A percentile compares a stretch with the other conserved stretches of the same genome.
Conservation (phyloP, 345 rosid genomes). For the Eucalyptus globulus region DNA sequence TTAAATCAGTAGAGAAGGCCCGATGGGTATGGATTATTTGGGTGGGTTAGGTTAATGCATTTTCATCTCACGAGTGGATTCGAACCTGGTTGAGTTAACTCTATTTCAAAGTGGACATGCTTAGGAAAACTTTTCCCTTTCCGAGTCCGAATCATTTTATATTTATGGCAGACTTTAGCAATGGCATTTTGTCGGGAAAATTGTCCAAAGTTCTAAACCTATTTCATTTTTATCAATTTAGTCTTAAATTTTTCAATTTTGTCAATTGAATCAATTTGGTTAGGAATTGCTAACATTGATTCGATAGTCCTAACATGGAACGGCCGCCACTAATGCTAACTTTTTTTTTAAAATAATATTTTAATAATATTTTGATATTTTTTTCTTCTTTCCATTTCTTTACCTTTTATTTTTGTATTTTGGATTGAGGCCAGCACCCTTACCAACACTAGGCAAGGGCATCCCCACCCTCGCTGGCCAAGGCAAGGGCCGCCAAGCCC, state of each 20-base stretch:
- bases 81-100: not conserved
- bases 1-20: not conserved
- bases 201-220: not conserved
- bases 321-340: accelerated
- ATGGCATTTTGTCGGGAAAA: not conserved
- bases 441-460: not conserved
- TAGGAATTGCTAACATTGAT: not conserved
- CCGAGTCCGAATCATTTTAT: too few species aligned
- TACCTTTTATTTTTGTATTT: not conserved
- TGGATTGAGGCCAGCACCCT: not conserved
- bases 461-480: not conserved
- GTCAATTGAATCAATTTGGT: too few species aligned
- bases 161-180: not conserved
- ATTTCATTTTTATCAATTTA: not conserved
- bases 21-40: not conserved
- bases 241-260: too few species aligned
- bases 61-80: not conserved
- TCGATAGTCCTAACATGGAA: accelerated
- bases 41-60: not conserved
- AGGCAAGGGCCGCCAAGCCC: not conserved
- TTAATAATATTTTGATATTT: too few species aligned
- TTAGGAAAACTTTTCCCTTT: not conserved
- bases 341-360: too few species aligned
- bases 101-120: not conserved
- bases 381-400: not conserved